These are phyloP conservation scores for Pseudogymnoascus sp. DNA, from an alignment of 2,329 filamentous ascomycete species.

Conservation along the genomic window DNA sequence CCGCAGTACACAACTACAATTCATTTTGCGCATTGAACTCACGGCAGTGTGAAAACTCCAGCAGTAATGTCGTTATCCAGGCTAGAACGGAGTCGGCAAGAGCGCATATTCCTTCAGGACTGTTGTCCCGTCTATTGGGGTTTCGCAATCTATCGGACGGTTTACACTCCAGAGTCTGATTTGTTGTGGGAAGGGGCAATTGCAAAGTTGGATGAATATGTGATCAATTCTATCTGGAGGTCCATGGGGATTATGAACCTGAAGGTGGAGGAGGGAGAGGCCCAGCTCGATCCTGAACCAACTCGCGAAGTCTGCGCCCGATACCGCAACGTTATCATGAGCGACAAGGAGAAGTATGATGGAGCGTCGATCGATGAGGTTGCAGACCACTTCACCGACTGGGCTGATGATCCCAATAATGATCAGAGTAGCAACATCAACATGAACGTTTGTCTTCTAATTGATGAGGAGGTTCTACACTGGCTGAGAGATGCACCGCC, in stretches of 20 bases:
- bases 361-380: not conserved
- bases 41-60: not conserved
- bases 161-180: slow-evolving; percentile 22
- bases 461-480: not conserved
- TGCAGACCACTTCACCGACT: not conserved
- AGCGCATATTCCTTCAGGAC: not conserved
- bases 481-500: not conserved
- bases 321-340: not conserved
- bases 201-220: slow-evolving; percentile 17
- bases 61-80: not conserved
- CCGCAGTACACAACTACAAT: not conserved
- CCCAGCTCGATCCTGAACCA: not conserved
- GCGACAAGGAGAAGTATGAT: slow-evolving; percentile 5
- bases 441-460: slow-evolving; percentile 6
- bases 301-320: not conserved
- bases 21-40: not conserved
- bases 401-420: not conserved
- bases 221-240: slow-evolving; percentile 8
- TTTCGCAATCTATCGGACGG: slow-evolving; percentile 20
- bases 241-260: not conserved
- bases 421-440: not conserved
- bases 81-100: not conserved
- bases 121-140: not conserved
- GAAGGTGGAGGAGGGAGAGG: not conserved
- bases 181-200: slow-evolving; percentile 15